Percentiles rank a stretch among this genome's conserved stretches.
Evolutionary conservation across 768 basidiomycete species (phyloP).

Genomic region (Mycena filopes): DNA sequence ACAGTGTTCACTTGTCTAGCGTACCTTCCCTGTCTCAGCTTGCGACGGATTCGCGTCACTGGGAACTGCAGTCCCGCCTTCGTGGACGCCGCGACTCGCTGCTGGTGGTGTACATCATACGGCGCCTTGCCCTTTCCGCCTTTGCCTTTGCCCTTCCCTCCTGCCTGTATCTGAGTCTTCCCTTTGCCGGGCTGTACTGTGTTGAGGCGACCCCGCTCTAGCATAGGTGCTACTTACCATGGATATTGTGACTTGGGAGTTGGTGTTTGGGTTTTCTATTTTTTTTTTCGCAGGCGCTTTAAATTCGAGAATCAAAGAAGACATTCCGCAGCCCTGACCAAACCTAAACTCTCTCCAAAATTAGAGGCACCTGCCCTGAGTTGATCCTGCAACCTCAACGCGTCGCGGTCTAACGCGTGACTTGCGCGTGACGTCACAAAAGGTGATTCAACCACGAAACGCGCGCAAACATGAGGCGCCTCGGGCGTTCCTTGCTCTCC

Average conservation of each 20-base stretch:
- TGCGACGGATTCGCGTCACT: constrained; percentile 85
- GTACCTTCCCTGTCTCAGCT: constrained; percentile 79
- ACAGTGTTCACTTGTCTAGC: constrained; percentile 76
- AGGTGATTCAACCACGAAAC: neutral
- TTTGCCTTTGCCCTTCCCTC: constrained; percentile 60
- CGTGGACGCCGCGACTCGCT: constrained; percentile 69
- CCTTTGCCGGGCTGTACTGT: neutral
- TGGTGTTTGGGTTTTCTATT: neutral
- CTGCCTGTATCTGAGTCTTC: constrained; percentile 52
- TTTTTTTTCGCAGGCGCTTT: neutral
- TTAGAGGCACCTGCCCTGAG: neutral
- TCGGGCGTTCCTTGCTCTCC: constrained; percentile 17
- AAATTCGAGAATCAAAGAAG: neutral
- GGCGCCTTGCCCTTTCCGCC: constrained; percentile 10
- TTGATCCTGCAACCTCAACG: constrained; percentile 1
- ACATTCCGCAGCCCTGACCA: neutral
- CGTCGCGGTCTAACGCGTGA: constrained; percentile 1
- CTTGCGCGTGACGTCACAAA: constrained; percentile 32
- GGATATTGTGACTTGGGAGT: neutral
- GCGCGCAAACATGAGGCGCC: constrained; percentile 15
- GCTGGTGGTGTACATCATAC: neutral
- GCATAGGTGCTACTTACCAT: neutral
- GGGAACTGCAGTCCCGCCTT: constrained; percentile 78
- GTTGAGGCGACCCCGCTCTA: neutral
- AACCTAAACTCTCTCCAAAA: neutral